Conservation (phyloP, 1,284 basidiomycete species). For the Agroathelia rolfsii region DNA sequence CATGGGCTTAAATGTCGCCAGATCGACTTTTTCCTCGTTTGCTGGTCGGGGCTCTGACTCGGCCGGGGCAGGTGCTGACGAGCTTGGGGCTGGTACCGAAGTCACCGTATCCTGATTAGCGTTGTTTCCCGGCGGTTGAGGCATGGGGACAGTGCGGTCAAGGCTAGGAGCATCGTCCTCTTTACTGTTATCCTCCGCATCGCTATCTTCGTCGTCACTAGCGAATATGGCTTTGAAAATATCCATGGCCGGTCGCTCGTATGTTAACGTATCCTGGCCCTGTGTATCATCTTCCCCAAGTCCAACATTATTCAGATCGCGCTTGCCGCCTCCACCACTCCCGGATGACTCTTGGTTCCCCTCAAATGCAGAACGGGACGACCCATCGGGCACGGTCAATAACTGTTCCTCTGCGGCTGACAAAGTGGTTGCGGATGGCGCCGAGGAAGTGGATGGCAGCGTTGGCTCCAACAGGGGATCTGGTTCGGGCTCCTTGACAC, state of each 20-base stretch:
- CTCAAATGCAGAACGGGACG: constrained; percentile 4
- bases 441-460: constrained; percentile 5
- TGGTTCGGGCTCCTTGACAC: constrained; percentile 76
- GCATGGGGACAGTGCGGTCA: too few species aligned
- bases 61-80: constrained; percentile 8
- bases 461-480: constrained; percentile 18
- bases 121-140: too few species aligned
- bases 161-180: too few species aligned
- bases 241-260: constrained; percentile 80
- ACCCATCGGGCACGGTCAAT: constrained; percentile 5
- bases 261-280: constrained; percentile 78
- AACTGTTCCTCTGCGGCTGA: constrained; percentile 13
- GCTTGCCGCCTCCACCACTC: constrained; percentile 23
- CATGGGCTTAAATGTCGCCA: constrained; percentile 67
- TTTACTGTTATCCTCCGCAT: constrained; percentile 55
- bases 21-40: constrained; percentile 34
- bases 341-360: too few species aligned
- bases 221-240: constrained; percentile 95
- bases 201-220: constrained; percentile 77
- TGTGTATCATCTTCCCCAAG: constrained; percentile 83
- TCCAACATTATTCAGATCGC: constrained; percentile 70
- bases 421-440: constrained; percentile 8
- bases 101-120: constrained; percentile 8
- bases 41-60: constrained; percentile 14
- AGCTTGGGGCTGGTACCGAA: constrained; percentile 10